These are phyloP conservation scores for Rauvolfia tetraphylla DNA, from an alignment of 257 asterid species.

Conservation along the genomic window DNA sequence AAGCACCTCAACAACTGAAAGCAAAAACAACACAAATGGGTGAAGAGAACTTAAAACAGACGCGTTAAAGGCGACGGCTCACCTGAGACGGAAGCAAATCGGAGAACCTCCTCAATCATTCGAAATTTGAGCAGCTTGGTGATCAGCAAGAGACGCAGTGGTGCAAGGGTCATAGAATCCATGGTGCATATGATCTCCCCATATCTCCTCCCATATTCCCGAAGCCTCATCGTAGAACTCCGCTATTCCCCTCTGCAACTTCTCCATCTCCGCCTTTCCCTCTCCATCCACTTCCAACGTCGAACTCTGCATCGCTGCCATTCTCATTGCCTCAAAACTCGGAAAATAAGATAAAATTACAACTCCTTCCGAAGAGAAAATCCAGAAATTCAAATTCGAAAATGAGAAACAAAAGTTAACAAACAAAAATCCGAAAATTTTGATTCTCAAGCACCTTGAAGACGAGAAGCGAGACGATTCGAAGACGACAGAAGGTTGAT, in stretches of 20 bases:
- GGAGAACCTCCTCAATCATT: slow-evolving; percentile 83
- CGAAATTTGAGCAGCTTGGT: slow-evolving; percentile 91
- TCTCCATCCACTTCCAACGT: background rate
- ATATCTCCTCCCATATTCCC: slow-evolving; percentile 79
- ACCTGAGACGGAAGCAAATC: slow-evolving; percentile 75
- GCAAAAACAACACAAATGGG: background rate
- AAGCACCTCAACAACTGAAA: background rate
- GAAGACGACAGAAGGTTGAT: background rate
- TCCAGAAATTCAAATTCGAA: background rate
- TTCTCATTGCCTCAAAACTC: background rate
- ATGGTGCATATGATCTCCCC: slow-evolving; percentile 99
- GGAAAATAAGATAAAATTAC: background rate
- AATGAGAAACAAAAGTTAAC: background rate
- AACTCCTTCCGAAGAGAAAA: background rate
- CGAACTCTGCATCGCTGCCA: background rate
- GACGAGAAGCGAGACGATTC: background rate
- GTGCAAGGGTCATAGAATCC: slow-evolving; percentile 66
- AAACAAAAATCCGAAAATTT: background rate
- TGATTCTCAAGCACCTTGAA: background rate
- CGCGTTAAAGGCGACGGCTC: background rate
- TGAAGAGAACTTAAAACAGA: background rate
- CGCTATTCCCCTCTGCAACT: slow-evolving; percentile 78
- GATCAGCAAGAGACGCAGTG: slow-evolving; percentile 60
- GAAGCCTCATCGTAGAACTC: slow-evolving; percentile 92
- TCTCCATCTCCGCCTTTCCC: slow-evolving; percentile 13